A percentile compares a stretch with the other conserved stretches of the same genome.
Conservation (phyloP, 192 early-diverging fungal species). For the Umbelopsis ramanniana region DNA sequence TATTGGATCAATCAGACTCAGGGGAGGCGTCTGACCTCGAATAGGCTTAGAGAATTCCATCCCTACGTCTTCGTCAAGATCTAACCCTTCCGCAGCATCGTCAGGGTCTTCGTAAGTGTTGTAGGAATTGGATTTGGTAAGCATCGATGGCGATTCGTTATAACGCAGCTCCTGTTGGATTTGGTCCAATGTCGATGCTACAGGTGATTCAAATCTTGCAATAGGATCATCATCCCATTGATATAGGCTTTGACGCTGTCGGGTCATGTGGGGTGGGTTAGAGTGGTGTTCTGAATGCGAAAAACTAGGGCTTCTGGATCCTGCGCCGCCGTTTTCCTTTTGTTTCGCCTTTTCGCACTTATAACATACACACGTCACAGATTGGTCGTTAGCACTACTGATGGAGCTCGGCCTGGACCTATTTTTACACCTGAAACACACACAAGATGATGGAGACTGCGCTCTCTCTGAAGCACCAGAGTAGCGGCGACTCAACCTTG, state of each 20-base stretch:
- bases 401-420: slow-evolving; percentile 12
- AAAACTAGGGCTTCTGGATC: neutral
- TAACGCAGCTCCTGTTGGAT: neutral
- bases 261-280: neutral
- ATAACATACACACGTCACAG: slow-evolving; percentile 10
- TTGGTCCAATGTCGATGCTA: neutral
- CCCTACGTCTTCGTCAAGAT: neutral
- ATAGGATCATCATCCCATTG: slow-evolving; percentile 8
- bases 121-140: neutral
- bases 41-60: neutral
- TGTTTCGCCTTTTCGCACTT: slow-evolving; percentile 7
- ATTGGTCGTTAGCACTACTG: slow-evolving; percentile 2
- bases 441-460: neutral
- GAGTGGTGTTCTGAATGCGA: slow-evolving; percentile 4
- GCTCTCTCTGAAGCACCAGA: neutral
- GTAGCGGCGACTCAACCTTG: slow-evolving; percentile 2
- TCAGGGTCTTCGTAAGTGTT: slow-evolving; percentile 6
- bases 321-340: neutral
- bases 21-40: neutral
- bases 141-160: neutral
- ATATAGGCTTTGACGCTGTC: neutral
- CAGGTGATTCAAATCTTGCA: neutral
- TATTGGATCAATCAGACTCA: neutral
- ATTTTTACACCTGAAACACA: slow-evolving; percentile 20
- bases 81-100: slow-evolving; percentile 4